Conservation (phyloP, 2,329 filamentous ascomycete species). For the Phoma sp. region DNA sequence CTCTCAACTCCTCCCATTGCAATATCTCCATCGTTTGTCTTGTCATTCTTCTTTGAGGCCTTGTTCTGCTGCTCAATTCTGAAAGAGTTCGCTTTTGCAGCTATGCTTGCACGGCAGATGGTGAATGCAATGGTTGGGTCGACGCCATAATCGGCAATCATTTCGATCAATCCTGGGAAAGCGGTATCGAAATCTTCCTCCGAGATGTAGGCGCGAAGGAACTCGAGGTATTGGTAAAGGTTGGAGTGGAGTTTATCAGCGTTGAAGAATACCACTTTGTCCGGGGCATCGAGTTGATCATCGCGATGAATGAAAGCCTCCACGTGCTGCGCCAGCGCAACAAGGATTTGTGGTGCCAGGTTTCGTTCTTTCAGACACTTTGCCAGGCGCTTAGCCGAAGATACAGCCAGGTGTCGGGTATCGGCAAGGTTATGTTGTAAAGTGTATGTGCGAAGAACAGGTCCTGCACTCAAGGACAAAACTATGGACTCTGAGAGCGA, state of each 20-base stretch:
- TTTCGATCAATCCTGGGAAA: constrained; percentile 75
- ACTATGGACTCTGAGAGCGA: constrained; percentile 91
- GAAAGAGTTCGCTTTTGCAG: constrained; percentile 49
- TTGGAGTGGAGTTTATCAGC: constrained; percentile 90
- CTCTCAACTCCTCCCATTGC: constrained; percentile 37
- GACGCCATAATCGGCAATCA: constrained; percentile 81
- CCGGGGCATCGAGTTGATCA: constrained; percentile 76
- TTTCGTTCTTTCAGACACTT: constrained; percentile 78
- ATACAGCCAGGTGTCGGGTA: constrained; percentile 76
- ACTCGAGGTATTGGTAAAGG: constrained; percentile 86
- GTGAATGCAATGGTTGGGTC: constrained; percentile 84
- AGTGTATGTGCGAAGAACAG: constrained; percentile 79
- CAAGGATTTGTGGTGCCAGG: constrained; percentile 81
- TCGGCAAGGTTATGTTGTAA: constrained; percentile 80
- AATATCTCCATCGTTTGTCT: constrained; percentile 61
- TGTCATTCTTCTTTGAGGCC: constrained; percentile 12
- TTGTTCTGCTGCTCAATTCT: constrained; percentile 42
- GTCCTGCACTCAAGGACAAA: constrained; percentile 85
- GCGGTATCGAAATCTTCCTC: constrained; percentile 78
- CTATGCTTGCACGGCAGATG: constrained; percentile 77
- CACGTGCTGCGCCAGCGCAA: constrained; percentile 89
- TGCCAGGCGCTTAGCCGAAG: constrained; percentile 80
- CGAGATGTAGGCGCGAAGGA: constrained; percentile 80
- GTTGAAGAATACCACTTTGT: constrained; percentile 88
- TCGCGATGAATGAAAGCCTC: constrained; percentile 83